These are phyloP conservation scores for Podosphaera aphanis DNA, from an alignment of 2,329 filamentous ascomycete genomes.

Conservation along the genomic window DNA sequence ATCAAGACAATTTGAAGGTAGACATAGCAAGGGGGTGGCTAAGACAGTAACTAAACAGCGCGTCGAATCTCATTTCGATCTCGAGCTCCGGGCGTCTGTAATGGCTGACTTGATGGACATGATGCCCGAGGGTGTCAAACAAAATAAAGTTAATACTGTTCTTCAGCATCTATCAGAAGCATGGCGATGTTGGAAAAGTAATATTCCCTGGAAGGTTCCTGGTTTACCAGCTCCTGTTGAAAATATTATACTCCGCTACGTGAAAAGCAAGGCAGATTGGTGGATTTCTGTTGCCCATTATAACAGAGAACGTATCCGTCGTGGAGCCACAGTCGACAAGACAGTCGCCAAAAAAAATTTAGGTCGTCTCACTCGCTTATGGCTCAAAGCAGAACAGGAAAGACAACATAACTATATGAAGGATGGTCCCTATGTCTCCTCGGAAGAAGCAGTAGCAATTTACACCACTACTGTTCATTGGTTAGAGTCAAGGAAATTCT, in stretches of 20 bases:
- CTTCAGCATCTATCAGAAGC: conserved; percentile 92
- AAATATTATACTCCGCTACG: conserved; percentile 94
- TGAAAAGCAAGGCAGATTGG: conserved; percentile 98
- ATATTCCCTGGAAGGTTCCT: conserved; percentile 98
- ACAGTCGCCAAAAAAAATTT: conserved; percentile 99
- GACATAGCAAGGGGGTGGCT: conserved; percentile 94
- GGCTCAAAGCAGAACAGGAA: conserved; percentile 96
- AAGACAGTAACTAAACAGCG: conserved; percentile 99
- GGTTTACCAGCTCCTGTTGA: conserved; percentile 91
- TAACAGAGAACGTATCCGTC: conserved; percentile 87
- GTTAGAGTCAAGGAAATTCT: conserved; percentile 95
- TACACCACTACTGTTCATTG: conserved; percentile 98
- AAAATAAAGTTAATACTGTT: conserved; percentile 97
- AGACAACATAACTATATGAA: conserved; percentile 99
- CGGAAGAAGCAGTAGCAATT: conserved; percentile 93
- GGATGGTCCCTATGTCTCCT: conserved; percentile 93
- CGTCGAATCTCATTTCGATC: conserved; percentile 93
- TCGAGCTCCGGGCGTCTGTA: conserved; percentile 88
- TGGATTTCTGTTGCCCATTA: conserved; percentile 99
- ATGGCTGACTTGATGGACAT: conserved; percentile 99
- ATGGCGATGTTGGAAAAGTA: conserved; percentile 99
- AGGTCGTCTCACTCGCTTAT: conserved; percentile 76
- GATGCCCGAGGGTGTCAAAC: conserved; percentile 99
- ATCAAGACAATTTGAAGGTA: conserved; percentile 91
- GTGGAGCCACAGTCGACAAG: conserved; percentile 94